Evolutionary conservation across 176 grass and related monocot species (phyloP), one percentile per base, ranked within the genome.

Genomic region (Panicum miliaceum): DNA sequence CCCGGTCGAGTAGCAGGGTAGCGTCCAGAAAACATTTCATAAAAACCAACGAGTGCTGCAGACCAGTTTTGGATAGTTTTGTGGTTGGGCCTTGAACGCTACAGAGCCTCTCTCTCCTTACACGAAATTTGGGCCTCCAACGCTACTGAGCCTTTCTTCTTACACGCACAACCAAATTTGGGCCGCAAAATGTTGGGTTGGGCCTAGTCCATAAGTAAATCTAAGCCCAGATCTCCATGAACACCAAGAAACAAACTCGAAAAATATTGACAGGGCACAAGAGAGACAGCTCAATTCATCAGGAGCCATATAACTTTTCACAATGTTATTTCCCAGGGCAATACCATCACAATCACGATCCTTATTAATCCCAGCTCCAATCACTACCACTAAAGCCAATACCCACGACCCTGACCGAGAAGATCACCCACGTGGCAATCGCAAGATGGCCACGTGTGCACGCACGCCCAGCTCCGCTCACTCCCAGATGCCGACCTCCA

Each of bases 401-500:
- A 53, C 12, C 16, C 8, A 5, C 15, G 27, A 46, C 15, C 14
- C 26, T 20, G 19, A 53, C 15, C 11, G 48, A 29, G n/a, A 50
- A 72, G 6, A 13, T 13, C 25, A 77, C 19, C 22, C 83, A 76
- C 32, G 71, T 47, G 88, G 73, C 73, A 11, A 86, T 82, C 65
- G 71, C 79, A 60, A 66, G 88, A 86, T 90, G 4, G 73, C 79
- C 77, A 68, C 46, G 32, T 4, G 48, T 25, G 16, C 13, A 15
- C 57, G 5, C 9, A 9, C 67, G 20, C 27, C 4, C n/a, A 6
- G 6, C 61, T 45, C 38, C 2, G 0, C 51, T 91, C 73, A 97
- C 78, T 98, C 91, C 95, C 92, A 98, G 73, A 98, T 93, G 36
- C 79, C 91, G 23, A 98, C 95, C 72, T 98, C 95, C 95, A 93